These are phyloP conservation scores for Fusarium odoratissimum DNA, from an alignment of 2,329 filamentous ascomycete genomes.

Conservation along the genomic window DNA sequence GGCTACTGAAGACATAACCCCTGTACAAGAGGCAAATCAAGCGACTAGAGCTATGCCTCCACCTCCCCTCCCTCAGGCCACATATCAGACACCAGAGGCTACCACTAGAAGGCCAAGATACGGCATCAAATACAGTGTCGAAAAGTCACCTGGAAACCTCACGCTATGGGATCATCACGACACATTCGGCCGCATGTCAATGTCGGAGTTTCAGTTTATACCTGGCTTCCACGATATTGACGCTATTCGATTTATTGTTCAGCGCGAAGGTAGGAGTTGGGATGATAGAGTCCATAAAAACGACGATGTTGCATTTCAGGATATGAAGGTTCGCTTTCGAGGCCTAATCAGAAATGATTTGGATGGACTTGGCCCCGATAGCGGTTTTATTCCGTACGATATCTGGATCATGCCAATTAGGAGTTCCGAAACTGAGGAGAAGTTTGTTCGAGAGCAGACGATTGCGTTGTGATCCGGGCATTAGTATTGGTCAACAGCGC, in stretches of 20 bases:
- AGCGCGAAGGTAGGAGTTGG: constrained; percentile 17
- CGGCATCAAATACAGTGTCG: not conserved
- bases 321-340: constrained; percentile 9
- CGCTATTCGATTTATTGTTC: not conserved
- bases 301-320: constrained; percentile 1
- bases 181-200: not conserved
- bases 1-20: not conserved
- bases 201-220: not conserved
- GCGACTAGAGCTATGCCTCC: not conserved
- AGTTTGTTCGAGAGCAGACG: not conserved
- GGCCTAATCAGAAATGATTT: constrained; percentile 3
- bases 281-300: not conserved
- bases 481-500: not conserved
- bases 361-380: not conserved
- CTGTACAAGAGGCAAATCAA: not conserved
- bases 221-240: not conserved
- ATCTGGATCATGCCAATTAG: constrained; percentile 3
- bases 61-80: not conserved
- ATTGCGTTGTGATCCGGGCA: not conserved
- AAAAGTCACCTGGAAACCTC: not conserved
- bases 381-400: not conserved
- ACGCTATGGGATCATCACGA: not conserved
- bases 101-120: not conserved
- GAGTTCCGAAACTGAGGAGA: not conserved
- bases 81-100: no score